Conservation (phyloP, 2,329 filamentous ascomycete genomes). For the Arthrobotrys megalospora region DNA sequence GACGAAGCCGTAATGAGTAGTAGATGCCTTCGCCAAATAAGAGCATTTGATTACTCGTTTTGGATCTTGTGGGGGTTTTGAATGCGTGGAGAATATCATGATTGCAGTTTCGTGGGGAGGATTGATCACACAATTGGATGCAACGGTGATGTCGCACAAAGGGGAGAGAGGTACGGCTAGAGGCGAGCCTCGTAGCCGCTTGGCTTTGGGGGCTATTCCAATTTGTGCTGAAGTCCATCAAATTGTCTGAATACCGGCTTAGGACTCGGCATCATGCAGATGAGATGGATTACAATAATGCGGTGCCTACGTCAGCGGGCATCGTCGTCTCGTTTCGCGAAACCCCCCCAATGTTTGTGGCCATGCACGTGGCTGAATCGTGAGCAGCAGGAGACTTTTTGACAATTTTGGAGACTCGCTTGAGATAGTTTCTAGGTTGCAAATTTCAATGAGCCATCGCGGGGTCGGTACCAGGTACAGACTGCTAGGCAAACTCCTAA, state of each 20-base stretch:
- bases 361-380: constrained; percentile 42
- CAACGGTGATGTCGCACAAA: constrained; percentile 17
- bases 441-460: constrained; percentile 8
- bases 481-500: neutral
- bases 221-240: constrained; percentile 21
- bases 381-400: constrained; percentile 18
- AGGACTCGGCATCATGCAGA: constrained; percentile 20
- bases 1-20: constrained; percentile 21
- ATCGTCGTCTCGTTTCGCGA: constrained; percentile 46
- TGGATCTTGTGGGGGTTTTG: constrained; percentile 39
- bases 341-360: constrained; percentile 11
- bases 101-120: constrained; percentile 36
- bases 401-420: constrained; percentile 51
- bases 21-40: constrained; percentile 27
- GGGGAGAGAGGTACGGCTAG: constrained; percentile 43
- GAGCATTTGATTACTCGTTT: constrained; percentile 41
- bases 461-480: constrained; percentile 38
- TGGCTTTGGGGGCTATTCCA: constrained; percentile 9
- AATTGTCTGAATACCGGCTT: constrained; percentile 8
- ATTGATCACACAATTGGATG: constrained; percentile 29
- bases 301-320: constrained; percentile 51
- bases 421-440: constrained; percentile 40
- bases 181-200: constrained; percentile 41
- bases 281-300: constrained; percentile 39
- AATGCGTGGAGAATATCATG: constrained; percentile 1